Conservation (phyloP, 768 basidiomycete species). For the Podaxis pistillaris region DNA sequence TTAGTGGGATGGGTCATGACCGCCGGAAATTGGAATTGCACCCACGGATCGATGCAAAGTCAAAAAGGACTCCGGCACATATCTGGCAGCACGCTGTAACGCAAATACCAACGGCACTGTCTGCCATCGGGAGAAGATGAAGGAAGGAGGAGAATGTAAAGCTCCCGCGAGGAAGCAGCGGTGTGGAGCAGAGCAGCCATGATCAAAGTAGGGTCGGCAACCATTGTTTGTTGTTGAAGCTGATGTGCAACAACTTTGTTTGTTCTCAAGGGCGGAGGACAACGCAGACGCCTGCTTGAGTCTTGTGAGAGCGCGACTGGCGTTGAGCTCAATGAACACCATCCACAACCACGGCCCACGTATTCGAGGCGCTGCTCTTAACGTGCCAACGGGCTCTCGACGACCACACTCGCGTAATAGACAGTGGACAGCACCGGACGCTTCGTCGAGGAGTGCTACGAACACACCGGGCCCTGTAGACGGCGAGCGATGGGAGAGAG, state of each 20-base stretch:
- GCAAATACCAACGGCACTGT: conserved; percentile 27
- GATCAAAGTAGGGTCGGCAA: background rate
- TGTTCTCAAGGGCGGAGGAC: background rate
- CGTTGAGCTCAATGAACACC: conserved; percentile 8
- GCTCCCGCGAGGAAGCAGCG: background rate
- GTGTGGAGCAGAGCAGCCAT: background rate
- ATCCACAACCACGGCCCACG: conserved; percentile 22
- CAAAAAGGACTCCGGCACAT: conserved; percentile 35
- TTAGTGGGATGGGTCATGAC: background rate
- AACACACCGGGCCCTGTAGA: conserved; percentile 40
- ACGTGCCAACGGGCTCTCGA: conserved; percentile 19
- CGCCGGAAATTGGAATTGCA: background rate
- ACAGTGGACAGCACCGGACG: conserved; percentile 56
- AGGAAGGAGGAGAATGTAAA: too few species aligned
- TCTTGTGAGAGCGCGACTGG: conserved; percentile 1
- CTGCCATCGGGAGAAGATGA: conserved; percentile 24
- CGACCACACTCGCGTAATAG: conserved; percentile 49
- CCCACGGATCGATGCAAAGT: conserved; percentile 39
- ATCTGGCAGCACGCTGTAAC: conserved; percentile 33
- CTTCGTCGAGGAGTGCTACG: conserved; percentile 31
- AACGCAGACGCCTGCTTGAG: background rate
- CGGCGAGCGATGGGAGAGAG: conserved; percentile 61
- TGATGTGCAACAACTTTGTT: background rate
- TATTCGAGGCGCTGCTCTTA: conserved; percentile 9
- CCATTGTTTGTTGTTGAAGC: background rate